Base-by-base conservation (phyloP, 2,329 filamentous ascomycete genomes). In the Cercospora citrullina region DNA sequence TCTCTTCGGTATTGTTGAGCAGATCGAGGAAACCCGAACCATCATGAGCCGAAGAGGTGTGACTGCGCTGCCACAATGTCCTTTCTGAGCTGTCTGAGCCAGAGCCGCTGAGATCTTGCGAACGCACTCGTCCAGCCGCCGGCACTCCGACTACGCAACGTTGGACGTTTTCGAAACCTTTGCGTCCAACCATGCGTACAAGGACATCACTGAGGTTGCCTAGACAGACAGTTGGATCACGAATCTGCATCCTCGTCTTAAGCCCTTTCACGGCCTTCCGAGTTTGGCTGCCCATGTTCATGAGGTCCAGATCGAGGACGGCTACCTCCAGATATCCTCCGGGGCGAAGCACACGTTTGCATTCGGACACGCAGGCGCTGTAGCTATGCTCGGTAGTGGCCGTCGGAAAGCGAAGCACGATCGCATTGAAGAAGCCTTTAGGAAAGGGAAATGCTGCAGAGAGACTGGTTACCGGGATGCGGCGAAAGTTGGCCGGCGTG, bases 261-360 rank as follows among this genome's bases (percentile, higher is more conserved):
- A 94, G 81, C 0, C 84, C 86, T 4, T 91, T 87, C 3, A 94
- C 85, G 0, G 89, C 86, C 16, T 89, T 87, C 5, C 91, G 86
- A 1, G 89, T 88, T 14, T 86, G 86, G 64, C 86, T 89, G 0
- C 92, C 92, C 90, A 94, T 93, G 75, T 92, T 93, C 79, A 93
- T 89, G 68, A 95, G 85, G 75, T 95, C 92, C 10, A 93, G 84
- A 71, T 95, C 92, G 1, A 95, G 84, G 42, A 93, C 89, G 0
- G 89, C 90, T 18, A 94, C 81, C 78, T 95, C 92, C n/a, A 95
- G 85, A 75, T 89, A 91, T 0, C 92, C 92, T 10, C 90, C 90
- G 0, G 92, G 90, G 70, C 91, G 89, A 30, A 95, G 83, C 0
- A 94, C 91, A 2, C 92, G 89, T 63, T 91, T 90, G 67, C 90